Evolutionary conservation across 148 eudicot genomes (phyloP).

Genomic region (Fallopia convolvulus): DNA sequence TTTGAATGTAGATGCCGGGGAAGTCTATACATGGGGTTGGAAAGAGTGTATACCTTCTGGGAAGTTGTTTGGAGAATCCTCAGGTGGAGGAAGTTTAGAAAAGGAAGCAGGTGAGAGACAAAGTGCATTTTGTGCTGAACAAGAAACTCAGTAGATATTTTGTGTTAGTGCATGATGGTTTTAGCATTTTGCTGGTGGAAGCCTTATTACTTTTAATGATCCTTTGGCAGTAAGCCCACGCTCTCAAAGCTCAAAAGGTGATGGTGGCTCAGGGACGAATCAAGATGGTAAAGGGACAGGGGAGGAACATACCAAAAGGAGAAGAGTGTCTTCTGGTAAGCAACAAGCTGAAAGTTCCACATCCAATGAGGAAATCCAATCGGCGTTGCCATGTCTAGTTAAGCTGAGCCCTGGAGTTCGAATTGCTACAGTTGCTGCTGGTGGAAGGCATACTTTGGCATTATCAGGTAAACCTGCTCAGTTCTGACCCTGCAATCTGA

Average conservation of each 20-base stretch:
- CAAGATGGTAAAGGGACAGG: conserved; percentile 45
- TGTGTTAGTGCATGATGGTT: neutral
- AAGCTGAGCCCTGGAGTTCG: conserved; percentile 71
- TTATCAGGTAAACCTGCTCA: conserved; percentile 64
- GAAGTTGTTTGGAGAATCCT: conserved; percentile 61
- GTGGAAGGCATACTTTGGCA: conserved; percentile 90
- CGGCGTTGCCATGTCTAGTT: conserved; percentile 83
- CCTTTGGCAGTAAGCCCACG: conserved; percentile 64
- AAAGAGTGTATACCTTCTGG: conserved; percentile 96
- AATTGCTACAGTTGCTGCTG: conserved; percentile 85
- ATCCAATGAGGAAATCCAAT: conserved; percentile 56
- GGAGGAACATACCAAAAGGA: conserved; percentile 69
- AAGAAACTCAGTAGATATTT: conserved; percentile 33
- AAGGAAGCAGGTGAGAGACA: conserved; percentile 45
- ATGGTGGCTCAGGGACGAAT: conserved; percentile 35
- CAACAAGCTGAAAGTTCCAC: conserved; percentile 64
- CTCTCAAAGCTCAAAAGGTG: conserved; percentile 53
- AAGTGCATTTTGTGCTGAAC: conserved; percentile 36
- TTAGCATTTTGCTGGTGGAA: neutral
- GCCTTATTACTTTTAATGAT: conserved; percentile 14
- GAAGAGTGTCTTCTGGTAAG: conserved; percentile 68
- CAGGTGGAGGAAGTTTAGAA: conserved; percentile 41
- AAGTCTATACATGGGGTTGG: conserved; percentile 99
- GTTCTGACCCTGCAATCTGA: conserved; percentile 1
- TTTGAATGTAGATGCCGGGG: conserved; percentile 42